These are phyloP conservation scores for Talaromyces thailandensis DNA, from an alignment of 495 filamentous ascomycete species.

Conservation along the genomic window DNA sequence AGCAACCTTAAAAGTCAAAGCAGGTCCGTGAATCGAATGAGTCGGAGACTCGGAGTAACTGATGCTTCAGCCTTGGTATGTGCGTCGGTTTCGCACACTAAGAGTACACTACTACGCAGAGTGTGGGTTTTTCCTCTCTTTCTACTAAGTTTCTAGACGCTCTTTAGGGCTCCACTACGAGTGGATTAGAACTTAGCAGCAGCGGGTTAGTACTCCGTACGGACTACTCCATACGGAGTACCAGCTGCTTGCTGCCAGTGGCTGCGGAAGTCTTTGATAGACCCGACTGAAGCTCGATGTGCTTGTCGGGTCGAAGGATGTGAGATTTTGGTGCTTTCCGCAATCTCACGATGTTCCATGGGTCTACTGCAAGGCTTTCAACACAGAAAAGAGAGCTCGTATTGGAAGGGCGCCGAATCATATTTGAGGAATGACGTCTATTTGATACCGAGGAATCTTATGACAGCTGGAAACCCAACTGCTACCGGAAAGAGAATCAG, in stretches of 20 bases:
- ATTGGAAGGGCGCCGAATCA: not conserved
- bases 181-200: not conserved
- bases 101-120: not conserved
- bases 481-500: not conserved
- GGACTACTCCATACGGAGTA: not conserved
- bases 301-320: not conserved
- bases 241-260: too few relatives aligned
- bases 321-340: not conserved
- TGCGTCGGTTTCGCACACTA: not conserved
- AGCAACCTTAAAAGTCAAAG: not conserved
- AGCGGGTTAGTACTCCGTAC: not conserved
- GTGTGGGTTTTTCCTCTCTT: not conserved
- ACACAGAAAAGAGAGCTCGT: not conserved
- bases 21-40: not conserved
- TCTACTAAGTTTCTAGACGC: not conserved
- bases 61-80: not conserved
- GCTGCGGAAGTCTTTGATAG: not conserved
- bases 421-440: not conserved
- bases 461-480: not conserved
- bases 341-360: not conserved
- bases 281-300: not conserved
- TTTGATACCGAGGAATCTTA: not conserved
- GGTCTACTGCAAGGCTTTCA: not conserved
- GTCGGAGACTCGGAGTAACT: too few relatives aligned
- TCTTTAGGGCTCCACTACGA: not conserved